Conservation (phyloP, 257 asterid genomes). For the Solanum arcanum region DNA sequence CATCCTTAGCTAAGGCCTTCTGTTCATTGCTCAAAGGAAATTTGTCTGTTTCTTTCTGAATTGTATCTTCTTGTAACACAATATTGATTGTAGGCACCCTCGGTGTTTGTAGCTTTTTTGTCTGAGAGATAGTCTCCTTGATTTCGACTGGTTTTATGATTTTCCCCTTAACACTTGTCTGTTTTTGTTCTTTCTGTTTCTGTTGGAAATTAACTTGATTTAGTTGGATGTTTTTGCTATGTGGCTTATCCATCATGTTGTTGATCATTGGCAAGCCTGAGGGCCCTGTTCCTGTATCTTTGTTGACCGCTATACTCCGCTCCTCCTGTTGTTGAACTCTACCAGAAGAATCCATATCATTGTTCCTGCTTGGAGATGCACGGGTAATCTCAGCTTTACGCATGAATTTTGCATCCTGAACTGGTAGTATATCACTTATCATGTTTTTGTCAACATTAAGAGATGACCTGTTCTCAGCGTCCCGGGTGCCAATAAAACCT, state of each 20-base stretch:
- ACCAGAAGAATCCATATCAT: conserved; percentile 9
- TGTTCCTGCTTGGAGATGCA: conserved; percentile 7
- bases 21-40: conserved; percentile 16
- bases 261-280: neutral
- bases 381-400: conserved; percentile 13
- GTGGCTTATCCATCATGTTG: conserved; percentile 13
- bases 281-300: neutral
- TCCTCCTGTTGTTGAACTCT: conserved; percentile 17
- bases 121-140: conserved; percentile 9
- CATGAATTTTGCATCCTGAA: conserved; percentile 14
- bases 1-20: conserved; percentile 12
- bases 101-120: conserved; percentile 10
- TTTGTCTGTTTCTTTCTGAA: conserved; percentile 9
- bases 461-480: conserved; percentile 1
- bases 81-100: conserved; percentile 2
- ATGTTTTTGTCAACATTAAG: neutral
- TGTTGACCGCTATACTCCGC: neutral
- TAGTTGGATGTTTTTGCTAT: conserved; percentile 7
- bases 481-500: neutral
- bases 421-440: conserved; percentile 1
- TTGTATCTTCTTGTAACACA: neutral
- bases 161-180: conserved; percentile 11
- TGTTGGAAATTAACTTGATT: conserved; percentile 10
- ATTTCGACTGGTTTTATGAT: conserved; percentile 3
- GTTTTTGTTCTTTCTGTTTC: conserved; percentile 20